phyloP scores from a whole-genome alignment of 2,329 filamentous ascomycete genomes.

The Bipolaris bicolor region DNA sequence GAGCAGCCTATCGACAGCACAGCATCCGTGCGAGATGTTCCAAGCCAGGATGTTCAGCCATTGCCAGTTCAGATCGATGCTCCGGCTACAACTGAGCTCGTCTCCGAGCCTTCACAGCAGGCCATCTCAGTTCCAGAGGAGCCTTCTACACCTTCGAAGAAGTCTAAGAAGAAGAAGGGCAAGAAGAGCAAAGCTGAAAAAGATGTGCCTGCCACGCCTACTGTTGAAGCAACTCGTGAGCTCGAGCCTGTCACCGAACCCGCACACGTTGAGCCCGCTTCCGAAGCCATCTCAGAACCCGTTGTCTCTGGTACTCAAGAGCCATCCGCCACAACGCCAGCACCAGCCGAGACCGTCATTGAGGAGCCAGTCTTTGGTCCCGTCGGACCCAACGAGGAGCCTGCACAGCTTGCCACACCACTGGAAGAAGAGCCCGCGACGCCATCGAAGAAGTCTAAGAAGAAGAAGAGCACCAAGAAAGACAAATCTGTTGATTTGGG shows the following conservation, averaged over 20 bases:
- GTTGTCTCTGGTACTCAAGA: neutral
- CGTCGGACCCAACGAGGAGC: slow-evolving; percentile 10
- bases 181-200: slow-evolving; percentile 19
- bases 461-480: slow-evolving; percentile 45
- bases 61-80: neutral
- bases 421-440: slow-evolving; percentile 16
- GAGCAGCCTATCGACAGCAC: neutral
- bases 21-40: slow-evolving; percentile 4
- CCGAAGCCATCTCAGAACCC: neutral
- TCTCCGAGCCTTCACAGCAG: slow-evolving; percentile 6
- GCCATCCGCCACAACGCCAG: neutral
- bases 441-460: slow-evolving; percentile 53
- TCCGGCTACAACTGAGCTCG: neutral
- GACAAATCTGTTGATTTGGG: slow-evolving; percentile 14
- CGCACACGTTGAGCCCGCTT: neutral
- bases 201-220: neutral
- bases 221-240: slow-evolving; percentile 4
- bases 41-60: neutral
- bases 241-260: neutral
- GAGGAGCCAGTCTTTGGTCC: neutral
- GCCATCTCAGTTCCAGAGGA: slow-evolving; percentile 2
- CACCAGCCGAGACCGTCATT: neutral
- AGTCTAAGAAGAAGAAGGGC: slow-evolving; percentile 49
- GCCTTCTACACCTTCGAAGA: slow-evolving; percentile 43
- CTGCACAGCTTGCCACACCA: slow-evolving; percentile 2